A percentile compares a stretch with the other conserved stretches of the same genome.
Conservation (phyloP, 768 basidiomycete genomes). For the Amanita pseudoporphyria region DNA sequence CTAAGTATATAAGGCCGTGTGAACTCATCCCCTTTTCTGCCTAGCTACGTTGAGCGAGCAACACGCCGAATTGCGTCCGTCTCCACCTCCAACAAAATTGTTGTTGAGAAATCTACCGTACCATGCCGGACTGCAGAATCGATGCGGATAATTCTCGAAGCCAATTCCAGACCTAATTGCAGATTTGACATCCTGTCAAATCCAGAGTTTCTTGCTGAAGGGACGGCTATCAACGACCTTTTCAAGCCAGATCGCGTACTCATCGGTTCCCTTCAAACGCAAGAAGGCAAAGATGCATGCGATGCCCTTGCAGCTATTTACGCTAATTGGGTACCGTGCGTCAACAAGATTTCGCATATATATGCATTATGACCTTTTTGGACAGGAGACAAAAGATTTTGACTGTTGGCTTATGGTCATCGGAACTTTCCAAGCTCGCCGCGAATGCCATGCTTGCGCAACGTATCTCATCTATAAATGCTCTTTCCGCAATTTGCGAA, state of each 20-base stretch:
- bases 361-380: background rate
- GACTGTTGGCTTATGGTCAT: constrained; percentile 96
- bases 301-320: constrained; percentile 72
- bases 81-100: constrained; percentile 88
- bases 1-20: constrained; percentile 10
- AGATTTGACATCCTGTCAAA: constrained; percentile 98
- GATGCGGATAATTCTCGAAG: constrained; percentile 98
- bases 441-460: constrained; percentile 99
- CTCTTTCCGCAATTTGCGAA: constrained; percentile 97
- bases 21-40: constrained; percentile 6
- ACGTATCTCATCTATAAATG: constrained; percentile 97
- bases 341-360: constrained; percentile 13
- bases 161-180: constrained; percentile 88
- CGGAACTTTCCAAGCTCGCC: constrained; percentile 96
- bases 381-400: constrained; percentile 66
- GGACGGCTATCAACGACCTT: constrained; percentile 89
- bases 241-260: constrained; percentile 90
- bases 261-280: constrained; percentile 90
- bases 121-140: constrained; percentile 98
- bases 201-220: constrained; percentile 98
- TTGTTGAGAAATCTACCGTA: constrained; percentile 98
- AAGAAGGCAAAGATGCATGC: constrained; percentile 79
- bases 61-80: constrained; percentile 94
- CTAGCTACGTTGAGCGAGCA: constrained; percentile 92
- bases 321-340: constrained; percentile 93